Base-by-base conservation (phyloP, 768 basidiomycete genomes). In the Kwoniella sp. region DNA sequence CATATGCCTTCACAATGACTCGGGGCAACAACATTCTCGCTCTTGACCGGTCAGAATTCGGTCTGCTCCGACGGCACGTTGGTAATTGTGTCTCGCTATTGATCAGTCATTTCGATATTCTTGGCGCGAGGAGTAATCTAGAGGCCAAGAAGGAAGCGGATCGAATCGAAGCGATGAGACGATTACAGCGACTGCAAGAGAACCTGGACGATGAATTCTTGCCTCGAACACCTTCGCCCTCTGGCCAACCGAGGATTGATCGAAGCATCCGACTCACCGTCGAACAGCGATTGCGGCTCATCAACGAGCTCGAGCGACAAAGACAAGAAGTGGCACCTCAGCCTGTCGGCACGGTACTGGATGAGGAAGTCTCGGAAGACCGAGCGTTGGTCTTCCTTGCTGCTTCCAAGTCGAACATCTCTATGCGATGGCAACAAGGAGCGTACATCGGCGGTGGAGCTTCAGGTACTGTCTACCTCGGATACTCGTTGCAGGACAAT, bases 391-490 rank as follows among this genome's bases (percentile, higher is more conserved):
- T 93, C 5, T 95, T 93, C 84, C 86, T 99, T 45, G 96, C 96
- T 0, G 93, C 93, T 1, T 92, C 92, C n/a, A 89, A 88, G 45
- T 93, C 93, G 28, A 96, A 95, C 73, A 92, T 97, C 67, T 91
- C 93, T 2, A 89, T 98, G 66, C 87, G 91, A 45, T 99, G 96
- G 96, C 95, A 97, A 79, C 96, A 99, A 82, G 93, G 95, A 15
- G 88, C 90, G 63, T 97, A 97, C 83, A 97, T 99, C 72, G 96
- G 95, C 56, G 89, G 93, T n/a, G 96, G 96, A 17, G 94, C 96
- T 9, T 97, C 96, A 80, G 96, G 96, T 23, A 95, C 92, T n/a
- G 96, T 99, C n/a, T 99, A 98, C 79, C 87, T 93, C 53, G 96
- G 94, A 20, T 90, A 97, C 82, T 98, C 98, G 79, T 85, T 98